Percentiles rank a stretch among this genome's conserved stretches.
phyloP scores from a whole-genome alignment of 495 filamentous ascomycete species.

The Xeromyces bisporus region DNA sequence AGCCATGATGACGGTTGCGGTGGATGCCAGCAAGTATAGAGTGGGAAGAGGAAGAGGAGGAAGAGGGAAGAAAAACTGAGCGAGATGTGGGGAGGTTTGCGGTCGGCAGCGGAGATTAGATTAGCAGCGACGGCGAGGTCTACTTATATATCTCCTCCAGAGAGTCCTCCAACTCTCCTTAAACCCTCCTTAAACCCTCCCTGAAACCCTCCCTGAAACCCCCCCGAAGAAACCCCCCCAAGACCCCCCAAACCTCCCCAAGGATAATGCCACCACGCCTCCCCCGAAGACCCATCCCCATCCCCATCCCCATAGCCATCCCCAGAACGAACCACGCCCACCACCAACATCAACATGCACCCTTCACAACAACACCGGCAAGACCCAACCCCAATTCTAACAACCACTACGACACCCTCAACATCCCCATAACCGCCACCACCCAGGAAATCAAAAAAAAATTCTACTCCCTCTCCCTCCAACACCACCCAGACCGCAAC shows the following conservation, averaged over 20 bases:
- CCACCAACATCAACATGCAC: neutral
- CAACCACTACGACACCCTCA: constrained; percentile 84
- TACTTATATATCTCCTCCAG: too few species aligned
- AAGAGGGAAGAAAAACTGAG: constrained; percentile 2
- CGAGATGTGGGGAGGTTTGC: constrained; percentile 14
- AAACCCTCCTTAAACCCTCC: too few species aligned
- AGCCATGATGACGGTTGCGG: constrained; percentile 26
- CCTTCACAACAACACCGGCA: constrained; percentile 27
- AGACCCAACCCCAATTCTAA: constrained; percentile 41
- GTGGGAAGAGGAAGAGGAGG: constrained; percentile 2
- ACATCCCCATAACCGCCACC: constrained; percentile 50
- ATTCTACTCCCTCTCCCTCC: constrained; percentile 86
- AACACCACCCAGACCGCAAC: constrained; percentile 89
- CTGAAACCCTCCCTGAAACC: too few species aligned
- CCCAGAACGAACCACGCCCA: constrained; percentile 1
- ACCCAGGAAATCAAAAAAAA: constrained; percentile 76
- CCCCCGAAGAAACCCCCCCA: too few species aligned
- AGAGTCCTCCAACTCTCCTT: too few species aligned
- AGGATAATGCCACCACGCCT: too few species aligned
- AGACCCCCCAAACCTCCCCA: too few species aligned
- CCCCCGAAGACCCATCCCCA: constrained; percentile 4
- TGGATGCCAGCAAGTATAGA: neutral
- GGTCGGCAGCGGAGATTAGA: too few species aligned
- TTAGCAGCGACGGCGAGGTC: too few species aligned
- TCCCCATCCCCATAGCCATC: constrained; percentile 1